phyloP scores from a whole-genome alignment of 768 basidiomycete species.

The Pleurotus djamor region DNA sequence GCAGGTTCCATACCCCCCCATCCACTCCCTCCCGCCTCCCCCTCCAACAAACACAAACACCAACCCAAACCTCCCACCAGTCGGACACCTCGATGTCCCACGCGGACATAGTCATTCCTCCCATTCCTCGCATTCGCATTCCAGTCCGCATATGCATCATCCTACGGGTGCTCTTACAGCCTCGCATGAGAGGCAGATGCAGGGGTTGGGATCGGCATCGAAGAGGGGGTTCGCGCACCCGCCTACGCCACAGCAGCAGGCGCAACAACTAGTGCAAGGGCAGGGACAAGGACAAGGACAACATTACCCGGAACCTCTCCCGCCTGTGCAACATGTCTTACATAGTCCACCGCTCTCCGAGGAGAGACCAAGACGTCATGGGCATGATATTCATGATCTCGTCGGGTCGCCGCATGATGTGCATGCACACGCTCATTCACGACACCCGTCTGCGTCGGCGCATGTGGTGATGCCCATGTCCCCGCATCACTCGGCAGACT shows the following conservation, averaged over 20 bases:
- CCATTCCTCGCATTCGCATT: constrained; percentile 30
- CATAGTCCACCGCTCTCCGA: constrained; percentile 52
- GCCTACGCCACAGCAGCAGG: constrained; percentile 1
- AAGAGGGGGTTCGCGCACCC: constrained; percentile 35
- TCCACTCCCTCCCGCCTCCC: constrained; percentile 36
- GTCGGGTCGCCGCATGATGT: constrained; percentile 26
- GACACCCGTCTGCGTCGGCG: constrained; percentile 16
- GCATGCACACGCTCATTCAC: constrained; percentile 21
- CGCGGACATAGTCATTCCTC: constrained; percentile 36
- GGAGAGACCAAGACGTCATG: constrained; percentile 38
- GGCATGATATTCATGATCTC: constrained; percentile 45
- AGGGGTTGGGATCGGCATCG: constrained; percentile 7
- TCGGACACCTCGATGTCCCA: constrained; percentile 31
- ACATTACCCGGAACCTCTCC: constrained; percentile 40
- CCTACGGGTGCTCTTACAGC: constrained; percentile 18
- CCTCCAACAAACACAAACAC: constrained; percentile 14
- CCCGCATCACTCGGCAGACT: constrained; percentile 25
- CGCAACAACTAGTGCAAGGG: too few relatives aligned
- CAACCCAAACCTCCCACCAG: constrained; percentile 29
- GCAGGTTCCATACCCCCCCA: constrained; percentile 39
- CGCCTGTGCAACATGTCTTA: constrained; percentile 41
- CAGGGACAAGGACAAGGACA: constrained; percentile 18
- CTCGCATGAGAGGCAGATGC: too few relatives aligned
- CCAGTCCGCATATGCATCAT: constrained; percentile 41
- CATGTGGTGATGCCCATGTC: constrained; percentile 13